These are phyloP conservation scores for Flaveria linearis DNA, from an alignment of 129 eudicot species.

Conservation along the genomic window DNA sequence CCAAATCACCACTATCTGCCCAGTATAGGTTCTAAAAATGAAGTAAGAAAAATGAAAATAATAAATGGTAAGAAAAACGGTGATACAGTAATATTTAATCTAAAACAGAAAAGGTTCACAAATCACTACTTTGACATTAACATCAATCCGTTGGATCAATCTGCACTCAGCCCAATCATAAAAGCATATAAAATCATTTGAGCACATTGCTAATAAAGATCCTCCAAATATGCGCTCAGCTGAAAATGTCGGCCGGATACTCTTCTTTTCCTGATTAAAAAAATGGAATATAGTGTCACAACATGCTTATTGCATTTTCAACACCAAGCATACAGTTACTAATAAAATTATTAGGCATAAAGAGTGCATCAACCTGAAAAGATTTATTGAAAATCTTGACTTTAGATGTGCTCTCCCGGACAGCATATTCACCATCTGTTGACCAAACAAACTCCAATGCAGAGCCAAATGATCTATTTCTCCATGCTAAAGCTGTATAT, in stretches of 20 bases:
- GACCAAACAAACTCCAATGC: constrained; percentile 98
- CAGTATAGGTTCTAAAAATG: constrained; percentile 77
- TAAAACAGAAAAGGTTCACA: background rate
- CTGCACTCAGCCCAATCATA: constrained; percentile 99
- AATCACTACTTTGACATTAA: constrained; percentile 71
- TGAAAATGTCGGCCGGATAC: constrained; percentile 91
- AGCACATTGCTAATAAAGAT: constrained; percentile 81
- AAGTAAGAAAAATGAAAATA: constrained; percentile 21
- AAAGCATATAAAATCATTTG: constrained; percentile 94
- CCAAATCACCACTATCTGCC: constrained; percentile 99
- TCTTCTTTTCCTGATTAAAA: constrained; percentile 80
- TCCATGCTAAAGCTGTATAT: constrained; percentile 98
- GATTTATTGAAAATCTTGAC: constrained; percentile 82
- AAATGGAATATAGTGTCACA: background rate
- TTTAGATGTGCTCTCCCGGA: constrained; percentile 93
- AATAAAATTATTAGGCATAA: background rate
- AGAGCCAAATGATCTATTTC: constrained; percentile 96
- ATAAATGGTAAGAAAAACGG: background rate
- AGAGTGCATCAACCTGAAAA: constrained; percentile 56
- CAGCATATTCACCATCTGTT: constrained; percentile 95
- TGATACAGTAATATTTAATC: background rate
- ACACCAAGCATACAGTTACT: background rate
- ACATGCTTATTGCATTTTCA: background rate
- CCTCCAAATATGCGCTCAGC: constrained; percentile 92
- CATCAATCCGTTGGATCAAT: constrained; percentile 90